Evolutionary conservation across 805 yeast species (phyloP).

Genomic region (Nakazawaea ishiwadae): DNA sequence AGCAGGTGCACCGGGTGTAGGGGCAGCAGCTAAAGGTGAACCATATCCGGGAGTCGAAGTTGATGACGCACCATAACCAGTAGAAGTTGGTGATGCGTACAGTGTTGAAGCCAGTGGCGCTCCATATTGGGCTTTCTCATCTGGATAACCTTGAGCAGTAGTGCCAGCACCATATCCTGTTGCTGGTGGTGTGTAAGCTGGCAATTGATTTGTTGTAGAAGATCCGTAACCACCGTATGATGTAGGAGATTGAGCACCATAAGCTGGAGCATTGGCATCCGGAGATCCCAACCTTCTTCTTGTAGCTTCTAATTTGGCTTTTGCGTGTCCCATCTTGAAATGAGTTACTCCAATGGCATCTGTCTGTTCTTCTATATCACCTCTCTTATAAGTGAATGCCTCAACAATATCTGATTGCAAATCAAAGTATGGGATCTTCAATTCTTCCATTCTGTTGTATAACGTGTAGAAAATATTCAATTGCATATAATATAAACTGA

Average conservation of each 20-base stretch:
- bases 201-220: slow-evolving; percentile 22
- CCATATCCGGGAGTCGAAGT: slow-evolving; percentile 15
- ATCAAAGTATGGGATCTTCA: slow-evolving; percentile 96
- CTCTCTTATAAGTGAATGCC: slow-evolving; percentile 76
- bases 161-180: slow-evolving; percentile 19
- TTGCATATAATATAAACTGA: slow-evolving; percentile 95
- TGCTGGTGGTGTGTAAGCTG: slow-evolving; percentile 32
- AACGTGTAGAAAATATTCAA: slow-evolving; percentile 92
- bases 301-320: slow-evolving; percentile 76
- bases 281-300: slow-evolving; percentile 44
- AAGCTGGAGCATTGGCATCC: slow-evolving; percentile 42
- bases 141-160: slow-evolving; percentile 21
- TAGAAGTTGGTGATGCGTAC: slow-evolving; percentile 20
- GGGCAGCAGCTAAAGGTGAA: slow-evolving; percentile 22
- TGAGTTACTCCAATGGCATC: slow-evolving; percentile 89
- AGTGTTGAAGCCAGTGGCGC: slow-evolving; percentile 20
- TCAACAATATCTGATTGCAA: slow-evolving; percentile 78
- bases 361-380: slow-evolving; percentile 83
- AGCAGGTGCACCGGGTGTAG: slow-evolving; percentile 23
- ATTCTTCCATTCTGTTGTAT: slow-evolving; percentile 86
- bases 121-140: slow-evolving; percentile 21
- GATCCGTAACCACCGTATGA: slow-evolving; percentile 21
- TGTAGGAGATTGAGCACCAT: slow-evolving; percentile 26
- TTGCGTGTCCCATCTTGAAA: slow-evolving; percentile 86
- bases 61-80: slow-evolving; percentile 16